These are phyloP conservation scores for Skeletonema tropicum DNA, from an alignment of 108 stramenopile genomes.

Conservation along the genomic window DNA sequence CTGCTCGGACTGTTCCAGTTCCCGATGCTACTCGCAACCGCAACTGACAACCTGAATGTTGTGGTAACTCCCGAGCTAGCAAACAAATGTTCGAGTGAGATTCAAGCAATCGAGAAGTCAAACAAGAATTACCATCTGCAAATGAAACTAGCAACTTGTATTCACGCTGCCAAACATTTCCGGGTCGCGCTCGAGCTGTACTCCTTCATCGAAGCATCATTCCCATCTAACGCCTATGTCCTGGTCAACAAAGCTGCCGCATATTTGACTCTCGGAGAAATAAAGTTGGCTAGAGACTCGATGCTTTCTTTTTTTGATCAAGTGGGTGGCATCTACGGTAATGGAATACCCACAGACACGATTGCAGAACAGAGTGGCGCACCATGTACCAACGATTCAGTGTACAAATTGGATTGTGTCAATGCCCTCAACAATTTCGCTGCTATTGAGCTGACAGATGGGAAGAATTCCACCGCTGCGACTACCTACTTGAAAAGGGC, in stretches of 20 bases:
- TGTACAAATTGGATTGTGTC: conserved; percentile 10
- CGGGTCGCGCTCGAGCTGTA: conserved; percentile 15
- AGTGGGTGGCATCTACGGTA: conserved; percentile 26
- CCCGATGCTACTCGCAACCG: not conserved
- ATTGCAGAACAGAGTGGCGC: not conserved
- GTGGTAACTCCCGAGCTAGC: not conserved
- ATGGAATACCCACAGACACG: conserved; percentile 6
- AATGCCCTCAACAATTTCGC: conserved; percentile 34
- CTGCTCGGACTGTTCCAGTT: not conserved
- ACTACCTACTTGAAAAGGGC: conserved; percentile 17
- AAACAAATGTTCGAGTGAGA: not conserved
- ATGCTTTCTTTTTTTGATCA: conserved; percentile 10
- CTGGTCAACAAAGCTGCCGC: conserved; percentile 14
- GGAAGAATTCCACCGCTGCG: conserved; percentile 15
- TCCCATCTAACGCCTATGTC: conserved; percentile 5
- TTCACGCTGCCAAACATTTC: conserved; percentile 15
- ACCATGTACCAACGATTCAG: conserved; percentile 5
- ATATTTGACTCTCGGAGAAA: not conserved
- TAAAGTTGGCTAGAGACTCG: conserved; percentile 2
- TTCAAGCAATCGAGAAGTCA: not conserved
- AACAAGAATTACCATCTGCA: conserved; percentile 1
- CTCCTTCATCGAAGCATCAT: not conserved
- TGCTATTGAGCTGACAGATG: conserved; percentile 14
- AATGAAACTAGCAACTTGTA: conserved; percentile 20
- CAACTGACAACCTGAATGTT: not conserved